These are phyloP conservation scores for Ogataea corticis DNA, from an alignment of 805 yeast genomes.

Conservation along the genomic window DNA sequence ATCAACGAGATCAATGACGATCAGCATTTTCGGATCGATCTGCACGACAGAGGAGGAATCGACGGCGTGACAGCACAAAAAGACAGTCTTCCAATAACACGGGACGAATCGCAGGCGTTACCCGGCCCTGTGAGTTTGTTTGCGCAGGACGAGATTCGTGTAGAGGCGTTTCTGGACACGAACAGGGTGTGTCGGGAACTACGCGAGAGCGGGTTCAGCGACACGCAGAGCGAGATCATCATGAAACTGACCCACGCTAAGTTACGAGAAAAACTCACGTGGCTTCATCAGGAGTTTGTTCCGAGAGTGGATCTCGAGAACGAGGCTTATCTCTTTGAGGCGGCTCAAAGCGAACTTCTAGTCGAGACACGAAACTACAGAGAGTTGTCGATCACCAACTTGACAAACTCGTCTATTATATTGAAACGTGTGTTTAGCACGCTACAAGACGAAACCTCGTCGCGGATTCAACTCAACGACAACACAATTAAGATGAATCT, in stretches of 20 bases:
- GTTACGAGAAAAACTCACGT: constrained; percentile 41
- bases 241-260: constrained; percentile 44
- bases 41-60: constrained; percentile 8
- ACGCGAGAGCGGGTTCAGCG: constrained; percentile 55
- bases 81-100: constrained; percentile 15
- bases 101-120: not conserved
- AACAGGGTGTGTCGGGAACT: constrained; percentile 58
- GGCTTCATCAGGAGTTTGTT: constrained; percentile 48
- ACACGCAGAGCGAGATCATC: constrained; percentile 59
- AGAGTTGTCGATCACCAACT: constrained; percentile 65
- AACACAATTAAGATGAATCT: constrained; percentile 76
- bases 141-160: constrained; percentile 19
- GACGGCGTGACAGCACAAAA: constrained; percentile 13
- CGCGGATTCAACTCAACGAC: constrained; percentile 54
- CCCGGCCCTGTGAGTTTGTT: not conserved
- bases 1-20: constrained; percentile 32
- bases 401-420: constrained; percentile 64
- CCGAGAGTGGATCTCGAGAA: constrained; percentile 76
- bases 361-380: constrained; percentile 76
- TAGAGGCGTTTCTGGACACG: constrained; percentile 56
- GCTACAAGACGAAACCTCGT: constrained; percentile 74
- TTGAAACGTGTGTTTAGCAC: constrained; percentile 72
- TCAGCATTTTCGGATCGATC: constrained; percentile 18
- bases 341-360: constrained; percentile 84
- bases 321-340: constrained; percentile 84